Evolutionary conservation across 305 asterid species (phyloP).

Genomic region (Plantago coronopus): DNA sequence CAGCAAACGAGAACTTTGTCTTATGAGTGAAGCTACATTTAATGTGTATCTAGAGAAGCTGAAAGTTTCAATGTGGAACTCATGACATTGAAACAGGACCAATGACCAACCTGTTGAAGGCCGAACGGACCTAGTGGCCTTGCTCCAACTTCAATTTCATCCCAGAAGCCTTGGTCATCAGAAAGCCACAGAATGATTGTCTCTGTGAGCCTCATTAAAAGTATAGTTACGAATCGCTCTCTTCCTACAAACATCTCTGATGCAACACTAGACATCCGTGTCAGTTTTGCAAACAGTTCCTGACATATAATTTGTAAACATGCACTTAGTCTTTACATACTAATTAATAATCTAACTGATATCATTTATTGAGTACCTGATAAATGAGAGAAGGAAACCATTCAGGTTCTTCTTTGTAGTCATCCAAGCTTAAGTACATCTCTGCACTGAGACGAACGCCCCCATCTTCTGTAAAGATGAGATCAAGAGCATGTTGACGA

Average conservation of each 20-base stretch:
- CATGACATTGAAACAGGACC: too few species aligned
- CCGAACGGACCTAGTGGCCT: slow-evolving; percentile 71
- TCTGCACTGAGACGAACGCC: slow-evolving; percentile 62
- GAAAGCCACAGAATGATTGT: slow-evolving; percentile 86
- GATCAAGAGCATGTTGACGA: slow-evolving; percentile 80
- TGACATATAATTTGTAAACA: slow-evolving; percentile 14
- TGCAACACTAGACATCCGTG: slow-evolving; percentile 50
- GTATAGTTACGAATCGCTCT: slow-evolving; percentile 77
- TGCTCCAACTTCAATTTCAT: slow-evolving; percentile 64
- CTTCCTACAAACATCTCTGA: slow-evolving; percentile 74
- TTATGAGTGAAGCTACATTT: not conserved
- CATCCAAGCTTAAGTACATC: slow-evolving; percentile 71
- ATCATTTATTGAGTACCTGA: slow-evolving; percentile 42
- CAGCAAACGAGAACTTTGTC: slow-evolving; percentile 13
- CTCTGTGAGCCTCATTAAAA: slow-evolving; percentile 79
- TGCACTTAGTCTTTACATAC: too few species aligned
- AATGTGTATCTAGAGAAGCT: not conserved
- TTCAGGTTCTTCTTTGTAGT: slow-evolving; percentile 50
- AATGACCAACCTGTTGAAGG: slow-evolving; percentile 69
- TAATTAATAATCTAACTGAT: not conserved
- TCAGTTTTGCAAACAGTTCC: slow-evolving; percentile 70
- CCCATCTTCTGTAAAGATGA: slow-evolving; percentile 76
- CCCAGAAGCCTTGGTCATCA: slow-evolving; percentile 88
- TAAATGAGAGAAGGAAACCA: slow-evolving; percentile 89
- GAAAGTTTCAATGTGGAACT: not conserved